Percentiles rank a stretch among this genome's conserved stretches.
Evolutionary conservation across 2,329 filamentous ascomycete genomes (phyloP).

Genomic region (Hypomyces rosellus): DNA sequence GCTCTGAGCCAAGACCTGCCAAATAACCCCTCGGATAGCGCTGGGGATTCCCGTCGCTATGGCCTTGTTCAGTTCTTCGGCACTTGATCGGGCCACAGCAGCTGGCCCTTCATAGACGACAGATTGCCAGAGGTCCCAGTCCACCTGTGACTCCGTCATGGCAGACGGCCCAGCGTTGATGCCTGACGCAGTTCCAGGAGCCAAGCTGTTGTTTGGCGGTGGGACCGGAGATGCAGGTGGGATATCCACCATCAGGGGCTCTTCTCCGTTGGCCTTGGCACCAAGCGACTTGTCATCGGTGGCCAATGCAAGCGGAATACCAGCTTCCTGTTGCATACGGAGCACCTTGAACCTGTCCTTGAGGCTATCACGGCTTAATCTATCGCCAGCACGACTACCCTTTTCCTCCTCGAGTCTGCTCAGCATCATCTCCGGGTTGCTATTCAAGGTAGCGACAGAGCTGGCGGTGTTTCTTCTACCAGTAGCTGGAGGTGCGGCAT

Average conservation of each 20-base stretch:
- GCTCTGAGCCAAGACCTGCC: slow-evolving; percentile 94
- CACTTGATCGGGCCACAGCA: slow-evolving; percentile 78
- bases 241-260: slow-evolving; percentile 23
- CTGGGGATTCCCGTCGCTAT: slow-evolving; percentile 92
- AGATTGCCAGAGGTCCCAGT: slow-evolving; percentile 97
- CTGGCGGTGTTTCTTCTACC: slow-evolving; percentile 67
- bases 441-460: slow-evolving; percentile 70
- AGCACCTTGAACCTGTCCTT: slow-evolving; percentile 75
- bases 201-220: slow-evolving; percentile 61
- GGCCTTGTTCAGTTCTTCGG: slow-evolving; percentile 82
- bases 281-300: slow-evolving; percentile 45
- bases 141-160: slow-evolving; percentile 68
- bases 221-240: slow-evolving; percentile 47
- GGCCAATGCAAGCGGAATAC: slow-evolving; percentile 44
- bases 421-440: slow-evolving; percentile 75
- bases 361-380: slow-evolving; percentile 54
- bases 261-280: slow-evolving; percentile 15
- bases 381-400: slow-evolving; percentile 43
- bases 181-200: slow-evolving; percentile 80
- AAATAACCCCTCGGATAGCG: slow-evolving; percentile 95
- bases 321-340: slow-evolving; percentile 66
- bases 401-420: slow-evolving; percentile 68
- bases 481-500: slow-evolving; percentile 43
- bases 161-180: slow-evolving; percentile 69
- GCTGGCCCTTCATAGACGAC: slow-evolving; percentile 92